Conservation (phyloP, 2,329 filamentous ascomycete genomes). For the Epichloe gansuensis region DNA sequence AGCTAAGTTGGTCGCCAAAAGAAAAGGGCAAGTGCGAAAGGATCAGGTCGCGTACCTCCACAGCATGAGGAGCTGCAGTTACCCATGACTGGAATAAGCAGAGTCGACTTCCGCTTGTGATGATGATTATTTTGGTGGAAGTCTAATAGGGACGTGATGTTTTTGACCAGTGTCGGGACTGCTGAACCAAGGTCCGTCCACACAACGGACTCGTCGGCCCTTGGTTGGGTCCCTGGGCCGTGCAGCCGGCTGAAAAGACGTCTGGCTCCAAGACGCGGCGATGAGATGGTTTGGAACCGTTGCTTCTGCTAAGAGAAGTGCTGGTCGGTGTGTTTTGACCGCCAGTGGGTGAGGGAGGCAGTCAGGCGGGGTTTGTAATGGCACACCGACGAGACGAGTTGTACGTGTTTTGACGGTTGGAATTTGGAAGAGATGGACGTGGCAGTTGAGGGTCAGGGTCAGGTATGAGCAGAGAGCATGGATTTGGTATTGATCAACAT, state of each 20-base stretch:
- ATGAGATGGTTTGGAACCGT: not conserved
- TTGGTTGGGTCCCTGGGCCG: not conserved
- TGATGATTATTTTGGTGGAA: not conserved
- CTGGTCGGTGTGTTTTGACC: not conserved
- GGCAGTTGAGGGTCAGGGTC: not conserved
- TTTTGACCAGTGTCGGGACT: not conserved
- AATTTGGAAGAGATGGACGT: not conserved
- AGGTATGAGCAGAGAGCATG: not conserved
- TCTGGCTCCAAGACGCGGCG: not conserved
- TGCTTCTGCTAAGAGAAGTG: not conserved
- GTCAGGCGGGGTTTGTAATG: not conserved
- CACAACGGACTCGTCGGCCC: not conserved
- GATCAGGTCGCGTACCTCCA: slow-evolving; percentile 26
- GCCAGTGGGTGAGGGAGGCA: not conserved
- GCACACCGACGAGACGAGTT: not conserved
- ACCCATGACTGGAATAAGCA: slow-evolving; percentile 36
- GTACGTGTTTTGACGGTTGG: slow-evolving; percentile 1
- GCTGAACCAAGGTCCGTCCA: not conserved
- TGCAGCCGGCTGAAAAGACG: not conserved
- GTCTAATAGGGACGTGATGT: not conserved
- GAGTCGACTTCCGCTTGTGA: not conserved
- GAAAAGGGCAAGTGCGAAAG: slow-evolving; percentile 3
- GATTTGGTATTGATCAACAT: not conserved
- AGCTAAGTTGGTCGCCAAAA: slow-evolving; percentile 10
- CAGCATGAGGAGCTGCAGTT: slow-evolving; percentile 49